These are phyloP conservation scores for Trichoderma arundinaceum DNA, from an alignment of 2,329 filamentous ascomycete species.

Conservation along the genomic window DNA sequence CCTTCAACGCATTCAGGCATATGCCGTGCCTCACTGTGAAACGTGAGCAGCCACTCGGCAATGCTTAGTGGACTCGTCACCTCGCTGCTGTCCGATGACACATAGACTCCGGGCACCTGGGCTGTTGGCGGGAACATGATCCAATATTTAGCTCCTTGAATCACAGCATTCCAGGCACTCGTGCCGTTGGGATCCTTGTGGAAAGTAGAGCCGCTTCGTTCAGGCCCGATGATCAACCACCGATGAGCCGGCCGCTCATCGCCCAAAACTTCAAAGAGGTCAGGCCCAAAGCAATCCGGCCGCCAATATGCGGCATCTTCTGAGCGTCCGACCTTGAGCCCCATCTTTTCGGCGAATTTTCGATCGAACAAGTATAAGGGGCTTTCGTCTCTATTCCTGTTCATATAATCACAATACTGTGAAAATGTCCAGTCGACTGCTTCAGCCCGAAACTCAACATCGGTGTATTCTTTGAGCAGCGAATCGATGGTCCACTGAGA, in stretches of 20 bases:
- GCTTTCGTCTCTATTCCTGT: constrained; percentile 79
- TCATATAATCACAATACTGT: constrained; percentile 85
- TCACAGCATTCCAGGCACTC: constrained; percentile 91
- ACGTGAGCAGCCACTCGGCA: constrained; percentile 92
- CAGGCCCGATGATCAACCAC: constrained; percentile 91
- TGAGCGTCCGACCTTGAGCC: constrained; percentile 63
- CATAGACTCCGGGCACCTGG: constrained; percentile 85
- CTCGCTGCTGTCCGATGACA: constrained; percentile 87
- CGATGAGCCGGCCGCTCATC: constrained; percentile 81
- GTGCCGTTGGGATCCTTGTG: constrained; percentile 81
- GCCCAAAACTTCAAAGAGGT: constrained; percentile 81
- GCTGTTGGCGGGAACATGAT: constrained; percentile 91
- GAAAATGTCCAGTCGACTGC: constrained; percentile 88
- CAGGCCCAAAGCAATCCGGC: constrained; percentile 83
- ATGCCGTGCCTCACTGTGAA: constrained; percentile 80
- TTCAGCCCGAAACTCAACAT: constrained; percentile 82
- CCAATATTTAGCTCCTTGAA: constrained; percentile 94
- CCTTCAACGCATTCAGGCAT: constrained; percentile 83
- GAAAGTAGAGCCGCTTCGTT: constrained; percentile 88
- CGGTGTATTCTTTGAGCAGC: constrained; percentile 67
- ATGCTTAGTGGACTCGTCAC: constrained; percentile 94
- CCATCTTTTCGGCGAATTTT: constrained; percentile 85
- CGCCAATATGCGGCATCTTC: constrained; percentile 70
- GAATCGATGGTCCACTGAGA: constrained; percentile 73
- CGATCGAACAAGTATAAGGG: constrained; percentile 93